Base-by-base conservation (phyloP, 352 stramenopile species). In the Globisporangium iwayamae region DNA sequence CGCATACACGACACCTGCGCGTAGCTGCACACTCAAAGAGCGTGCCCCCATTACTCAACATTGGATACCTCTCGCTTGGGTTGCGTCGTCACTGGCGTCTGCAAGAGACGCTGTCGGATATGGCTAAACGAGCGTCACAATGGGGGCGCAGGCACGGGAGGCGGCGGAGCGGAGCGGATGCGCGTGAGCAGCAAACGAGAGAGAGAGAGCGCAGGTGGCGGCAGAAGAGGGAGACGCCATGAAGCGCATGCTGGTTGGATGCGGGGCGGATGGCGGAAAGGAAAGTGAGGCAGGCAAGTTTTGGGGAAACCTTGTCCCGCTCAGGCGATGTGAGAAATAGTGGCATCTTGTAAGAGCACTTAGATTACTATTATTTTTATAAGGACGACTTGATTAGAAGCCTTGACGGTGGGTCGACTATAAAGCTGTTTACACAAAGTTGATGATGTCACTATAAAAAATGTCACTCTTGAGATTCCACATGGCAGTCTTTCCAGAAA, bases 61-160 rank as follows among this genome's bases (percentile, higher is more conserved):
- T 36, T 34, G 11, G 22, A 64, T 65, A 73, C 67, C 67, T 73
- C 67, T 73, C 67, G 59, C 56, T 50, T 67, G 45, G 16, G 10
- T 43, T 46, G 18, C 61, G 38, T 74, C 65, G 66, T 74, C 68
- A 63, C 47, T 18, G 61, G 58, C 34, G 34, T 38, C 34, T 38
- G 62, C 53, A 48, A 48, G 32, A 63, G 32, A 56, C 60, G 54
- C 53, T 7, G 18, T 74, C 68, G 61, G 69, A 74, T 74, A 60
- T 71, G 68, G 68, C 68, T 74, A 74, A 74, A 63, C 63, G 64
- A 53, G 50, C 30, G 39, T 73, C 63, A 64, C 25, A 60, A 58
- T 69, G 48, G 50, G 53, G 45, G 48, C 41, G 45, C 51, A 62
- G 50, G 39, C 25, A 36, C 14, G 46, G 2, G 3, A 7, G 34